Evolutionary conservation across 1,284 basidiomycete genomes (phyloP).

Genomic region (Testicularia cyperi): DNA sequence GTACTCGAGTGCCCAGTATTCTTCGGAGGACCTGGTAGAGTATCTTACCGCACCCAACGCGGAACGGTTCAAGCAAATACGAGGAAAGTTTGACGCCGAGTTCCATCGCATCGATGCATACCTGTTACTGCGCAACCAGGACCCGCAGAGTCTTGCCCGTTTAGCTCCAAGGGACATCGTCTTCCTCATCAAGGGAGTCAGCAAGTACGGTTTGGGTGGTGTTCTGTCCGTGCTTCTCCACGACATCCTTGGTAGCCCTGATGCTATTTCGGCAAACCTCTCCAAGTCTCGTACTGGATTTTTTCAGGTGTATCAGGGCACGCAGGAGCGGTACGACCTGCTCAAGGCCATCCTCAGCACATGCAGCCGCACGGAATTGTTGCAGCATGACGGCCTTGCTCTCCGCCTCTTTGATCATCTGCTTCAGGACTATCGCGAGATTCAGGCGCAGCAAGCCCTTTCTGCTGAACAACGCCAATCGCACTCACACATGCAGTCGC

Average conservation of each 20-base stretch:
- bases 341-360: conserved; percentile 15
- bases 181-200: conserved; percentile 10
- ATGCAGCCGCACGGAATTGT: conserved; percentile 7
- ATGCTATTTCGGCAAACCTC: conserved; percentile 2
- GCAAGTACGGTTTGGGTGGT: conserved; percentile 6
- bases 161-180: conserved; percentile 12
- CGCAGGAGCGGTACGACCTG: conserved; percentile 19
- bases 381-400: conserved; percentile 15
- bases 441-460: background rate
- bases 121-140: conserved; percentile 13
- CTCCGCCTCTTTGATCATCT: conserved; percentile 25
- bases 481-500: background rate
- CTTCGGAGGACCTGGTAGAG: conserved; percentile 1
- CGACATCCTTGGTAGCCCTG: conserved; percentile 24
- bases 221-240: conserved; percentile 18
- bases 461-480: background rate
- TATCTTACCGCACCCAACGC: conserved; percentile 11
- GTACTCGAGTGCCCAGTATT: too few relatives aligned
- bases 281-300: conserved; percentile 8
- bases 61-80: conserved; percentile 1
- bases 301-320: conserved; percentile 23
- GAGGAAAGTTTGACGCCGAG: conserved; percentile 4
- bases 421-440: conserved; percentile 8
- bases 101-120: conserved; percentile 25
- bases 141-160: conserved; percentile 12